These are phyloP conservation scores for Hondaea fermentalgiana DNA, from an alignment of 108 stramenopile genomes.

Conservation along the genomic window DNA sequence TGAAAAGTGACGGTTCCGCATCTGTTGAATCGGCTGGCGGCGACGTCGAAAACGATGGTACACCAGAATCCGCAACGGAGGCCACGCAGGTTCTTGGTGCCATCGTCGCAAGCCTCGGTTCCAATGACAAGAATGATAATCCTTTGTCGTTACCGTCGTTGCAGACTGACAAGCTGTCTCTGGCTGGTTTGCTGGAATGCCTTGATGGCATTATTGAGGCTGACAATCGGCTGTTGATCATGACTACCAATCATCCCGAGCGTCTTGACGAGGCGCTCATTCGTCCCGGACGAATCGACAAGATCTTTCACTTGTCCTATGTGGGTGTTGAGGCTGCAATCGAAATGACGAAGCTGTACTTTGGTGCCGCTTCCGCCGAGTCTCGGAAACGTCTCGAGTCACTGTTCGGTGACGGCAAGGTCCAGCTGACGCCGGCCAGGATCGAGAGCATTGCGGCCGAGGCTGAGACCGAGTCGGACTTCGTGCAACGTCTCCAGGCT, in stretches of 20 bases:
- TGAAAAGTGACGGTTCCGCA: too few species aligned
- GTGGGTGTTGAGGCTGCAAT: conserved; percentile 36
- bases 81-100: background rate
- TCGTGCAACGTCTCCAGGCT: background rate
- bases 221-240: conserved; percentile 63
- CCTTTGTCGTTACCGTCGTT: background rate
- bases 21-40: background rate
- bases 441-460: background rate
- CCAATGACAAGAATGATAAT: background rate
- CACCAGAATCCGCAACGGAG: background rate
- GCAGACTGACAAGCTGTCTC: conserved; percentile 41
- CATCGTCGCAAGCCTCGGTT: conserved; percentile 19
- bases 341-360: conserved; percentile 62
- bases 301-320: conserved; percentile 54
- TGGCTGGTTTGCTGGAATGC: conserved; percentile 62
- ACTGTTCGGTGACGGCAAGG: background rate
- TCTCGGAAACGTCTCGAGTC: background rate
- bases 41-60: background rate
- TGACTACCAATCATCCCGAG: conserved; percentile 73
- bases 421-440: background rate
- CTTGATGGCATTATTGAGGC: conserved; percentile 71
- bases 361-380: background rate
- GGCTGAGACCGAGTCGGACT: background rate
- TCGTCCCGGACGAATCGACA: conserved; percentile 67
- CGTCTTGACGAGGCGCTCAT: conserved; percentile 66